Base-by-base conservation (phyloP, 2,329 filamentous ascomycete species). In the Fusarium sp. region DNA sequence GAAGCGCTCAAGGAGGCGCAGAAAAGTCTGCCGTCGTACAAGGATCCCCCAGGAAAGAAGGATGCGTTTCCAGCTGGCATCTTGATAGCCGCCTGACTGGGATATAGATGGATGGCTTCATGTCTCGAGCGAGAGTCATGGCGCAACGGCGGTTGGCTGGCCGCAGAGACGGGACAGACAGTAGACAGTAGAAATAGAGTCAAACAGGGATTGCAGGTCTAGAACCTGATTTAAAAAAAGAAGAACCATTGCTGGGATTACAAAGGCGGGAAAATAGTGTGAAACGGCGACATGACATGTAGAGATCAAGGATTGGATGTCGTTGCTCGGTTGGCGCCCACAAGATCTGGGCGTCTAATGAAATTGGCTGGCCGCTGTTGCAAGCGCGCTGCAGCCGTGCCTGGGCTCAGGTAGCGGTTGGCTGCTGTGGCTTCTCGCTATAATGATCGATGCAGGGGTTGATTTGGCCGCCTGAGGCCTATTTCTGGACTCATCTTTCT, bases 21-120 rank as follows among this genome's bases (percentile, higher is more conserved):
- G 19, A 29, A 12, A 10, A 8, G 19, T n/a, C 15, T 54, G 32
- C 31, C 32, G 41, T 52, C 32, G 48, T 48, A 42, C 45, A 60
- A 60, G 54, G 48, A 25, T 39, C n/a, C 45, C n/a, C n/a, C 31
- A 10, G 19, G 13, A 28, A 59, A 41, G 32, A 45, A 36, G 12
- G 24, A 39, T 40, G 49, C 46, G 40, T 55, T 39, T 32, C 25
- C 44, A 50, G 43, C 44, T 35, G 48, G 57, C 38, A 57, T 58
- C 46, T 59, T 45, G 47, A 60, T 70, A 69, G 64, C 61, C 67
- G 61, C 67, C 61, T 52, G 56, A 64, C 45, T 69, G 64, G 56
- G 32, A 13, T 19, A 43, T 42, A 53, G 64, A 56, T 38, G 46
- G 64, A 56, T 15, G 19, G 22, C 15, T 29, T 43, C 19, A 47